A percentile compares a stretch with the other conserved stretches of the same genome.
These are phyloP conservation scores for Suhomyces wounanorum DNA, from an alignment of 1,139 yeast genomes.

Conservation along the genomic window DNA sequence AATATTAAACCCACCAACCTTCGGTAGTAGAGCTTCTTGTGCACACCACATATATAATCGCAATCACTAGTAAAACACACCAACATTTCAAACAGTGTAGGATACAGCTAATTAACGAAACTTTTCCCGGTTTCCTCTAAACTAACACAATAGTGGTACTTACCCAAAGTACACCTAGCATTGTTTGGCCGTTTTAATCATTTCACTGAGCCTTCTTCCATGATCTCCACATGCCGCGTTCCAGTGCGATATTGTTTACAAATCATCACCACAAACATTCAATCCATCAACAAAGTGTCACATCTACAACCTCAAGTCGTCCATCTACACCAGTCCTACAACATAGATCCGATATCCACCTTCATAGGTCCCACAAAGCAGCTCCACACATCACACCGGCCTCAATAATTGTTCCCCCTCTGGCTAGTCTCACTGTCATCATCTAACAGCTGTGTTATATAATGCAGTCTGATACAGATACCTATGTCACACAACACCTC, in stretches of 20 bases:
- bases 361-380: background rate
- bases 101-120: too few species aligned
- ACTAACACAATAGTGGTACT: too few species aligned
- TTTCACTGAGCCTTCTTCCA: background rate
- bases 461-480: slow-evolving; percentile 7
- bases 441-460: background rate
- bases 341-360: background rate
- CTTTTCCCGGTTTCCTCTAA: too few species aligned
- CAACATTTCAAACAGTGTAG: too few species aligned
- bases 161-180: background rate
- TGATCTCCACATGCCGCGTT: background rate
- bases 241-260: slow-evolving; percentile 1
- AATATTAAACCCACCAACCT: too few species aligned
- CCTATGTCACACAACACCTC: slow-evolving; percentile 43
- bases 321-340: background rate
- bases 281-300: background rate
- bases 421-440: background rate
- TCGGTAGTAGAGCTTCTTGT: too few species aligned
- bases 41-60: too few species aligned
- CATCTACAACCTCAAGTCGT: background rate
- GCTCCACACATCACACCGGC: background rate
- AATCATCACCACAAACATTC: background rate
- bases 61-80: too few species aligned
- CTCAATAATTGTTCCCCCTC: background rate
- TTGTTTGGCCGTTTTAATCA: background rate